These are phyloP conservation scores for Gossypium trilobum DNA, from an alignment of 441 rosid genomes.

Conservation along the genomic window DNA sequence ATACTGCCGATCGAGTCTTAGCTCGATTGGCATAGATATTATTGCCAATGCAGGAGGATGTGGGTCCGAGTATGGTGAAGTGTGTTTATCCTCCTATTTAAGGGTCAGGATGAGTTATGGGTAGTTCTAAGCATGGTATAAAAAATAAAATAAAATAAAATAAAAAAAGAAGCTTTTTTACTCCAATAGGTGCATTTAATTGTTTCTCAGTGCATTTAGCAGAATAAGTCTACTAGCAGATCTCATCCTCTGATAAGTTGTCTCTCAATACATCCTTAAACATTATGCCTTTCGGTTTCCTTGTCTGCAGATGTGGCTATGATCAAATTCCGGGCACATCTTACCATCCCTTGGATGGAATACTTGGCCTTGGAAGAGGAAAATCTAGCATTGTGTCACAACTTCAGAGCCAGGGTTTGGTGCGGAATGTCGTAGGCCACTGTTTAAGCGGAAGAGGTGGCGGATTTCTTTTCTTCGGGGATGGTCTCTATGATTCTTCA, in stretches of 20 bases:
- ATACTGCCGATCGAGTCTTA: too few relatives aligned
- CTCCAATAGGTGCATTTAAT: not conserved
- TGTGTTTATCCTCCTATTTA: too few relatives aligned
- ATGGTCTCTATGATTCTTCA: conserved; percentile 57
- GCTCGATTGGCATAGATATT: too few relatives aligned
- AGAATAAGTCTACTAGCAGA: not conserved
- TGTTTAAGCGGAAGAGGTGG: conserved; percentile 77
- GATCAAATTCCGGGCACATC: conserved; percentile 55
- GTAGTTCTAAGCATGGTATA: too few relatives aligned
- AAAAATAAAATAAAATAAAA: too few relatives aligned
- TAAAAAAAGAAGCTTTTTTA: not conserved
- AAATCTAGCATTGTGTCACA: conserved; percentile 66
- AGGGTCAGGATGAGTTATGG: too few relatives aligned
- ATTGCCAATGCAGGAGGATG: too few relatives aligned
- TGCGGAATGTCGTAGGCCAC: conserved; percentile 69
- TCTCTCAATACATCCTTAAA: not conserved
- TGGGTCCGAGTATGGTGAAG: too few relatives aligned
- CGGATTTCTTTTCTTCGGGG: conserved; percentile 85
- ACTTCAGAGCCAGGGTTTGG: conserved; percentile 58
- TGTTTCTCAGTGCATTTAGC: not conserved
- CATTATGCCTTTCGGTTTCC: not conserved
- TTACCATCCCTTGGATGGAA: conserved; percentile 34
- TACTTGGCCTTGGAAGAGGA: conserved; percentile 89
- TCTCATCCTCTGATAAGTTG: not conserved
- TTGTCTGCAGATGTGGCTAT: conserved; percentile 63